Conservation (phyloP, 1,139 yeast genomes). For the Geotrichum bryndzae region DNA sequence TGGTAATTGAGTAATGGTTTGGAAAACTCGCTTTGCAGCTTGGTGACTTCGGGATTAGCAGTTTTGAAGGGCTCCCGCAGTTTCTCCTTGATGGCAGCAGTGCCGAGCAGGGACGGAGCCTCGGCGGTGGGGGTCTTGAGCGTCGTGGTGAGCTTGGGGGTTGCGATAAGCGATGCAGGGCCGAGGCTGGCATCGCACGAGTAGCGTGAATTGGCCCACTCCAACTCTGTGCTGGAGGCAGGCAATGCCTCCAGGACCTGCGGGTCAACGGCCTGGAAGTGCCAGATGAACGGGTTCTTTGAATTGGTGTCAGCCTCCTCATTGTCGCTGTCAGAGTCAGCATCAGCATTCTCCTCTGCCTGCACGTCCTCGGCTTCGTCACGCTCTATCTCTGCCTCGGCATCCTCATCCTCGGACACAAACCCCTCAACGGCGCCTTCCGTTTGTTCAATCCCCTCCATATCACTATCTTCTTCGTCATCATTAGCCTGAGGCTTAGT, state of each 20-base stretch:
- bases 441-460: conserved; percentile 11
- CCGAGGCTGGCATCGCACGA: conserved; percentile 10
- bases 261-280: conserved; percentile 43
- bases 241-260: conserved; percentile 8
- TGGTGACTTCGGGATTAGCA: conserved; percentile 30
- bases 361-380: conserved; percentile 32
- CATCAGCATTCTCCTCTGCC: conserved; percentile 28
- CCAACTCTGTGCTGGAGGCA: conserved; percentile 8
- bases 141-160: not conserved
- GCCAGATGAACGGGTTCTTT: conserved; percentile 58
- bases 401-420: conserved; percentile 18
- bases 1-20: conserved; percentile 67
- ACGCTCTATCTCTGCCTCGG: conserved; percentile 28
- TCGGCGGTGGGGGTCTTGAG: conserved; percentile 1
- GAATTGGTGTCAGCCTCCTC: conserved; percentile 39
- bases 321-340: conserved; percentile 34
- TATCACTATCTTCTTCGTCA: conserved; percentile 10
- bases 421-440: conserved; percentile 28
- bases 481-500: conserved; percentile 5
- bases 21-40: conserved; percentile 42
- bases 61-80: conserved; percentile 13
- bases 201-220: conserved; percentile 12
- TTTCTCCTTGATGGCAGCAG: conserved; percentile 10
- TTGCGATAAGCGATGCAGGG: conserved; percentile 2
- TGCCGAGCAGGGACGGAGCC: not conserved